Percentiles rank a stretch among this genome's conserved stretches.
Conservation (phyloP, 371 early-diverging fungal species). For the Syncephalis plumigaleata region DNA sequence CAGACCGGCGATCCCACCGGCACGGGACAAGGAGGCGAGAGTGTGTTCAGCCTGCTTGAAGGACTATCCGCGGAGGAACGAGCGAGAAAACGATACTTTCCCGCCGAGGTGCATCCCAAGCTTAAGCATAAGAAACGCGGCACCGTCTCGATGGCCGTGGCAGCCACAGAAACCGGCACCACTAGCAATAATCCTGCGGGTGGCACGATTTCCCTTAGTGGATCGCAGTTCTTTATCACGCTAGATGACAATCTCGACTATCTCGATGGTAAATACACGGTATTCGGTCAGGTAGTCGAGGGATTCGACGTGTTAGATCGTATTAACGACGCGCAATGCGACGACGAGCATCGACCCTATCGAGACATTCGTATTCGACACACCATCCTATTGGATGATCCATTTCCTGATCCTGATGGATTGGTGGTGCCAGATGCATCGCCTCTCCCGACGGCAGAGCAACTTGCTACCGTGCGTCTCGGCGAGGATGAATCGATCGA, state of each 20-base stretch:
- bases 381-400: slow-evolving; percentile 85
- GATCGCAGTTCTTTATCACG: slow-evolving; percentile 96
- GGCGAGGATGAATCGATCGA: slow-evolving; percentile 72
- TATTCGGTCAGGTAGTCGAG: slow-evolving; percentile 94
- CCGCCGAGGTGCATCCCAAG: slow-evolving; percentile 67
- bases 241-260: slow-evolving; percentile 68
- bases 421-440: slow-evolving; percentile 53
- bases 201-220: slow-evolving; percentile 30
- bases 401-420: slow-evolving; percentile 72
- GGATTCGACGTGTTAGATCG: slow-evolving; percentile 81
- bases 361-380: slow-evolving; percentile 86
- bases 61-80: background rate
- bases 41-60: slow-evolving; percentile 42
- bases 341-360: slow-evolving; percentile 56
- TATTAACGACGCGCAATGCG: slow-evolving; percentile 56
- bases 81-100: slow-evolving; percentile 34
- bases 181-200: slow-evolving; percentile 8
- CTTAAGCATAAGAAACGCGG: slow-evolving; percentile 74
- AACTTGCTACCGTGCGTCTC: slow-evolving; percentile 54
- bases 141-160: slow-evolving; percentile 73
- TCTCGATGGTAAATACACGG: slow-evolving; percentile 91
- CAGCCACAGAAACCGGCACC: slow-evolving; percentile 4
- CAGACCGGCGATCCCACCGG: slow-evolving; percentile 81
- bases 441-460: slow-evolving; percentile 65
- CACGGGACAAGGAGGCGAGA: slow-evolving; percentile 65